phyloP scores from a whole-genome alignment of 116 monocot genomes.

The Trichopus zeylanicus region DNA sequence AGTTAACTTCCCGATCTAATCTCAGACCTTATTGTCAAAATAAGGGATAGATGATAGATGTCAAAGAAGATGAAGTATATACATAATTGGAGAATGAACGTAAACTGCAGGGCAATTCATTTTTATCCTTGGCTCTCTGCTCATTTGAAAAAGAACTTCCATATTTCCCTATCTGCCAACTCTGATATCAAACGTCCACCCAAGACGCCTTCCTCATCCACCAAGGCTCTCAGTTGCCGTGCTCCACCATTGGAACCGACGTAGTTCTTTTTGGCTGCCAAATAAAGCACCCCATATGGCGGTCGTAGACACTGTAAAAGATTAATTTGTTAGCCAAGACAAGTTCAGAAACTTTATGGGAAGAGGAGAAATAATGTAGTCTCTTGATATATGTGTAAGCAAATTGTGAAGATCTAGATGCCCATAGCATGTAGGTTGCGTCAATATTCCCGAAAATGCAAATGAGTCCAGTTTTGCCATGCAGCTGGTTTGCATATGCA shows the following conservation, averaged over 20 bases:
- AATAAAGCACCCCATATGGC: conserved; percentile 87
- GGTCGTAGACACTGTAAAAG: conserved; percentile 72
- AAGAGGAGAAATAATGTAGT: too few relatives aligned
- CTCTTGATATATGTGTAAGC: too few relatives aligned
- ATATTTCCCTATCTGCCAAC: conserved; percentile 64
- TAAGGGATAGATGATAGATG: background rate
- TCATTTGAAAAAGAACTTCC: conserved; percentile 92
- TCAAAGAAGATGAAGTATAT: background rate
- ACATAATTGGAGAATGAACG: conserved; percentile 4
- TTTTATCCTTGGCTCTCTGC: background rate
- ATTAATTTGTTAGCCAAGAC: background rate
- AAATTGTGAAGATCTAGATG: too few relatives aligned
- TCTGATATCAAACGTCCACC: conserved; percentile 54
- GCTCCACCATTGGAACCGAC: conserved; percentile 52
- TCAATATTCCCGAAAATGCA: too few relatives aligned
- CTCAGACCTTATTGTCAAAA: conserved; percentile 2
- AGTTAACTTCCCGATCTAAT: background rate
- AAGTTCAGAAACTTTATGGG: too few relatives aligned
- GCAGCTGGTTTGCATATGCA: too few relatives aligned
- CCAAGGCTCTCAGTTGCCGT: conserved; percentile 47
- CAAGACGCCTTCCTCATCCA: conserved; percentile 77
- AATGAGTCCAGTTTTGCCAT: too few relatives aligned
- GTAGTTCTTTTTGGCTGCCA: conserved; percentile 70
- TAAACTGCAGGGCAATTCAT: background rate
- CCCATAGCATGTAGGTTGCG: too few relatives aligned